These are phyloP conservation scores for Albatrellus sp. DNA, from an alignment of 1,284 basidiomycete species.

Conservation along the genomic window DNA sequence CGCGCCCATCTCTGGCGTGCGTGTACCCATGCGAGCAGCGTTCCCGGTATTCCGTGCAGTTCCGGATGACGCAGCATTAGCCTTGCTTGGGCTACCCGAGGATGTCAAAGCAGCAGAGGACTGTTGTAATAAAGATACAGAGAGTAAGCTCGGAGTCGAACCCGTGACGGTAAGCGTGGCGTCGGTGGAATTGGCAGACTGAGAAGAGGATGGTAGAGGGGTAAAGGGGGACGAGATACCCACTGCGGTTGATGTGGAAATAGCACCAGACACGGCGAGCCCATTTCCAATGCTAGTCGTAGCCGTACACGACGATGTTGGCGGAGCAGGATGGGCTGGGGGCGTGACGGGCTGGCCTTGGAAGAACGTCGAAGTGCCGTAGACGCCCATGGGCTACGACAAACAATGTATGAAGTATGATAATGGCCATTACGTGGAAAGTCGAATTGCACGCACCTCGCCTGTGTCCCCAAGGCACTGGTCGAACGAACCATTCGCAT, in stretches of 20 bases:
- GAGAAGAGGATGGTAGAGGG: background rate
- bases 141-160: too few species aligned
- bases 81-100: too few species aligned
- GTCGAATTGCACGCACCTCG: slow-evolving; percentile 14
- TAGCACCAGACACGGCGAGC: slow-evolving; percentile 3
- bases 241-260: background rate
- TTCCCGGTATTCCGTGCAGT: too few species aligned
- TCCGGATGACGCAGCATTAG: too few species aligned
- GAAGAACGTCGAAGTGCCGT: slow-evolving; percentile 45
- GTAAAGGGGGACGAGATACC: background rate
- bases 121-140: too few species aligned
- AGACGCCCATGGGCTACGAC: slow-evolving; percentile 42
- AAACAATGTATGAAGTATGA: background rate
- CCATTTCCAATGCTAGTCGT: slow-evolving; percentile 7
- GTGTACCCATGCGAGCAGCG: too few species aligned
- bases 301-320: slow-evolving; percentile 7
- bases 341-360: slow-evolving; percentile 44
- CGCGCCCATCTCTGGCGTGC: too few species aligned
- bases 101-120: too few species aligned
- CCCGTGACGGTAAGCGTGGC: too few species aligned
- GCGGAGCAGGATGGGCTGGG: slow-evolving; percentile 27
- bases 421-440: background rate
- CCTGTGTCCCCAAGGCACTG: slow-evolving; percentile 39
- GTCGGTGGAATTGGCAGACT: background rate
- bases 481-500: slow-evolving; percentile 44